These are phyloP conservation scores for Gentiana straminea DNA, from an alignment of 257 asterid genomes.

Conservation along the genomic window DNA sequence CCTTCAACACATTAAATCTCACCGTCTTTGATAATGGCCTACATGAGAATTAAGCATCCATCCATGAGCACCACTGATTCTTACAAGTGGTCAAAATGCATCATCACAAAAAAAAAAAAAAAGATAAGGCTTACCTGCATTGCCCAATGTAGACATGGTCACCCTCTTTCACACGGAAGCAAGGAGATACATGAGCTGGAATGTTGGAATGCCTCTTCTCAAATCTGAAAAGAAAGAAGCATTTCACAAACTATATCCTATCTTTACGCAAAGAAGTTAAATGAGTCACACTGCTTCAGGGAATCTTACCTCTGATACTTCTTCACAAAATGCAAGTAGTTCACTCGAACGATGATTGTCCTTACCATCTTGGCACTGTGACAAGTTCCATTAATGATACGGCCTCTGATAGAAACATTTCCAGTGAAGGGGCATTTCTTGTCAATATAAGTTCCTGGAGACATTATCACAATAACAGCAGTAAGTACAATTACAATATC, in stretches of 20 bases:
- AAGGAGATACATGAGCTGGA: slow-evolving; percentile 79
- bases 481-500: not conserved
- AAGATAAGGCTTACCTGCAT: slow-evolving; percentile 45
- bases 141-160: slow-evolving; percentile 74
- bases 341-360: slow-evolving; percentile 62
- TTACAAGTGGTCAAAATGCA: too few species aligned
- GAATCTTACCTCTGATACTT: slow-evolving; percentile 51
- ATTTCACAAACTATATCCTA: too few species aligned
- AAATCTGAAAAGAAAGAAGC: slow-evolving; percentile 22
- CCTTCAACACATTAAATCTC: slow-evolving; percentile 76
- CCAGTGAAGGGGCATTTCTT: slow-evolving; percentile 87
- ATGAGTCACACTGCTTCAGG: too few species aligned
- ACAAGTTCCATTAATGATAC: slow-evolving; percentile 74
- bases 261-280: too few species aligned
- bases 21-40: slow-evolving; percentile 87
- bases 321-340: slow-evolving; percentile 69
- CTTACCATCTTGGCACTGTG: slow-evolving; percentile 86
- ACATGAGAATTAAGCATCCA: too few species aligned
- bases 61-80: too few species aligned
- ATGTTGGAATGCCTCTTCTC: slow-evolving; percentile 82
- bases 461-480: not conserved
- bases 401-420: slow-evolving; percentile 68
- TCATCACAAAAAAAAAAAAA: too few species aligned
- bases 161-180: slow-evolving; percentile 85
- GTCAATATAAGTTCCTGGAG: slow-evolving; percentile 60